Conservation (phyloP, 345 rosid genomes). For the Populus nigra region DNA sequence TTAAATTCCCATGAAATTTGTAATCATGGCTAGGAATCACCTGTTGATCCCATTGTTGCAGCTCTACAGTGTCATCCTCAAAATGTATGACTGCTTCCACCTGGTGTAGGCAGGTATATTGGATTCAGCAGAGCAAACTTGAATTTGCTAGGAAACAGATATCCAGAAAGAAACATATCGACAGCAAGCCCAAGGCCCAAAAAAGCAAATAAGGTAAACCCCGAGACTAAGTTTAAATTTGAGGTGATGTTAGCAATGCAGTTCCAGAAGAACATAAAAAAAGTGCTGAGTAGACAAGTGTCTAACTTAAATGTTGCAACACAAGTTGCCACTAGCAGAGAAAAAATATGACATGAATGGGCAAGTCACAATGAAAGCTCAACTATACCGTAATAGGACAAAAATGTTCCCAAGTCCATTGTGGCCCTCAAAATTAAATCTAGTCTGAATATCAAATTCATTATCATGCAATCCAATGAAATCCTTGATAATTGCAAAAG, state of each 20-base stretch:
- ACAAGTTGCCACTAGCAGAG: neutral
- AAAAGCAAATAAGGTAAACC: neutral
- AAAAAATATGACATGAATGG: neutral
- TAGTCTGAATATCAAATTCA: neutral
- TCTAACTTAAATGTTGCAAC: neutral
- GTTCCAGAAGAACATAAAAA: neutral
- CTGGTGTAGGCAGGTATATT: conserved; percentile 30
- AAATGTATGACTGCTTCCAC: conserved; percentile 97
- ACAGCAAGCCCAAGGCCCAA: neutral
- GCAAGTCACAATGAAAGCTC: neutral
- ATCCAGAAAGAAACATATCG: neutral
- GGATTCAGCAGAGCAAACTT: neutral
- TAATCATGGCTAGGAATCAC: conserved; percentile 22
- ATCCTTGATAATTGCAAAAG: neutral
- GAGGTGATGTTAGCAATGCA: neutral
- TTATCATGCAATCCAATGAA: neutral
- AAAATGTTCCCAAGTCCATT: neutral
- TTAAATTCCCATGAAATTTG: neutral
- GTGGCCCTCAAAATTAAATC: neutral
- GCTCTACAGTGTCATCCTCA: conserved; percentile 90
- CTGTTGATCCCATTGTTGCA: conserved; percentile 99
- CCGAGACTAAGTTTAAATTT: neutral
- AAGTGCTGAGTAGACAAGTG: too few species aligned
- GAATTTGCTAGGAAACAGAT: neutral
- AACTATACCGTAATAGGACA: neutral